These are phyloP conservation scores for Silene coronaria DNA, from an alignment of 179 eudicot genomes.

Conservation along the genomic window DNA sequence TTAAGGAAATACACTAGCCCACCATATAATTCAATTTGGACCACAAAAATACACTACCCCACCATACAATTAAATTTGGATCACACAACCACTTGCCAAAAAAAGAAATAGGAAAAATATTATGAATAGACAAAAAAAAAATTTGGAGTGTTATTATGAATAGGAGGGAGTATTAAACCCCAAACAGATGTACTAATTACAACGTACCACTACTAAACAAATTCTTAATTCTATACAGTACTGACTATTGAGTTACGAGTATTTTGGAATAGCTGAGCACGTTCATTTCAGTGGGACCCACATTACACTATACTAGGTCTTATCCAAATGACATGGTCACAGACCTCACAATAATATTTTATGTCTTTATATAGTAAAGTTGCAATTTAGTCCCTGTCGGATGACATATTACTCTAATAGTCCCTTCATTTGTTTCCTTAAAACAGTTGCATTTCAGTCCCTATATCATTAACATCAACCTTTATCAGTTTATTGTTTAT, in stretches of 20 bases:
- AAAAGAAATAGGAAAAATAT: too few species aligned
- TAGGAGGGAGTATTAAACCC: too few species aligned
- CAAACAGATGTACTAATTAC: background rate
- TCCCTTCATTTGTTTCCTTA: background rate
- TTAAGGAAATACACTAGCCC: too few species aligned
- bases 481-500: background rate
- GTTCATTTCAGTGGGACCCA: constrained; percentile 8
- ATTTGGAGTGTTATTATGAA: too few species aligned
- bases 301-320: background rate
- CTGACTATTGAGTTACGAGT: too few species aligned
- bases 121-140: too few species aligned
- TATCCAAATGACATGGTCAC: constrained; percentile 5
- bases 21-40: too few species aligned
- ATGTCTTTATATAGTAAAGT: background rate
- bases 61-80: too few species aligned
- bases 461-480: background rate
- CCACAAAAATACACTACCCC: too few species aligned
- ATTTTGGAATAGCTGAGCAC: background rate
- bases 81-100: too few species aligned
- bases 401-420: background rate
- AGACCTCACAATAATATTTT: background rate
- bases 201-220: background rate
- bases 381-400: constrained; percentile 6
- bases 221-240: too few species aligned
- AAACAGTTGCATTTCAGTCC: background rate